These are phyloP conservation scores for Kazachstania taianensis DNA, from an alignment of 805 yeast genomes.

Conservation along the genomic window DNA sequence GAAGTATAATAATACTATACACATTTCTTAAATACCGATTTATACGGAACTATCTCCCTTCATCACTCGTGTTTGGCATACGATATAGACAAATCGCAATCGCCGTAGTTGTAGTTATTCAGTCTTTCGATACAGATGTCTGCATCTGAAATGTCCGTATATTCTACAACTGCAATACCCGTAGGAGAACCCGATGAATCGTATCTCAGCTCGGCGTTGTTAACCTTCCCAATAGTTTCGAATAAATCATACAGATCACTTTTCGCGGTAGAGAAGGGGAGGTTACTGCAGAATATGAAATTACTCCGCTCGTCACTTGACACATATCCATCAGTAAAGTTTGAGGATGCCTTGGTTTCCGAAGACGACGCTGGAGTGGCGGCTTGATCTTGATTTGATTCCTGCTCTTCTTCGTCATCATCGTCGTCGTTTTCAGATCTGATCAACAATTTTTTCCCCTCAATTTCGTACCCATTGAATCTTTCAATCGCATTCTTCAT, in stretches of 20 bases:
- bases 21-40: too few species aligned
- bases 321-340: slow-evolving; percentile 55
- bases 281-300: slow-evolving; percentile 59
- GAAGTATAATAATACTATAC: too few species aligned
- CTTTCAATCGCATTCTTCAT: slow-evolving; percentile 66
- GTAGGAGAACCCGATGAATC: slow-evolving; percentile 54
- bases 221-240: slow-evolving; percentile 70
- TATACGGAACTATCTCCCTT: background rate
- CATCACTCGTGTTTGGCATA: slow-evolving; percentile 40
- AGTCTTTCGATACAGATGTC: slow-evolving; percentile 65
- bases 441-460: slow-evolving; percentile 12
- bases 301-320: slow-evolving; percentile 54
- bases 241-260: slow-evolving; percentile 78
- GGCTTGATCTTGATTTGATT: too few species aligned
- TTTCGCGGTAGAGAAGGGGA: slow-evolving; percentile 84
- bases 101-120: slow-evolving; percentile 76
- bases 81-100: slow-evolving; percentile 56
- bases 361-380: background rate
- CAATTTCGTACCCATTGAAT: slow-evolving; percentile 53
- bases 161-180: slow-evolving; percentile 81
- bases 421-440: background rate
- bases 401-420: slow-evolving; percentile 1
- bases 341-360: slow-evolving; percentile 20
- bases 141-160: slow-evolving; percentile 56
- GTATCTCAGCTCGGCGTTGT: slow-evolving; percentile 64